Evolutionary conservation across 139 green algal species (phyloP).

Genomic region (Picochlorum costavermella): DNA sequence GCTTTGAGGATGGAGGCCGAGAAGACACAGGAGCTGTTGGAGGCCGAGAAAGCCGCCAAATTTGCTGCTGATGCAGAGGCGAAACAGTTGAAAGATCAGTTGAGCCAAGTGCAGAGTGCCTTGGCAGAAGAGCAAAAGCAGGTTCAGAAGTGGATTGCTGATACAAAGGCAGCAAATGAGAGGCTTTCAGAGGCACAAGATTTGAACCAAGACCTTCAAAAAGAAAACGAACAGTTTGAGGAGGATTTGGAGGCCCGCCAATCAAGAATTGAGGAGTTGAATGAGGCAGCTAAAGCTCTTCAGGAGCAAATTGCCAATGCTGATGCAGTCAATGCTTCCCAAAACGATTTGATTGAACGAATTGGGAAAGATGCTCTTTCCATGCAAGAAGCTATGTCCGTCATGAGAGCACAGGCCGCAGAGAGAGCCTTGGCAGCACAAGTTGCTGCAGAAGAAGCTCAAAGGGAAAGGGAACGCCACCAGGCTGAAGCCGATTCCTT

Average conservation of each 20-base stretch:
- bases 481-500: conserved; percentile 9
- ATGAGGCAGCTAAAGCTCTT: conserved; percentile 10
- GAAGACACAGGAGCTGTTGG: conserved; percentile 23
- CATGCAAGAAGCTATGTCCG: conserved; percentile 31
- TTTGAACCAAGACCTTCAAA: background rate
- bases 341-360: conserved; percentile 10
- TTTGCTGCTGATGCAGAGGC: conserved; percentile 45
- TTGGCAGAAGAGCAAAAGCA: conserved; percentile 16
- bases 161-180: conserved; percentile 7
- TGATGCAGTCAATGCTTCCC: conserved; percentile 3
- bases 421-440: conserved; percentile 28
- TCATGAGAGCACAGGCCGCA: conserved; percentile 35
- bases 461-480: conserved; percentile 10
- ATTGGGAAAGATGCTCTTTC: conserved; percentile 28
- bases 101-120: conserved; percentile 14
- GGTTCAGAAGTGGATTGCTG: conserved; percentile 10
- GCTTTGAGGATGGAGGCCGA: conserved; percentile 31
- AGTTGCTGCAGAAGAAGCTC: conserved; percentile 14
- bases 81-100: conserved; percentile 29
- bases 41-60: conserved; percentile 40
- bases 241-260: conserved; percentile 8
- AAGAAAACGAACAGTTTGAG: conserved; percentile 9
- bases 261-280: conserved; percentile 14
- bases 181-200: conserved; percentile 12
- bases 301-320: conserved; percentile 15